Base-by-base conservation (phyloP, 768 basidiomycete species). In the Suillus fuscotomentosus region DNA sequence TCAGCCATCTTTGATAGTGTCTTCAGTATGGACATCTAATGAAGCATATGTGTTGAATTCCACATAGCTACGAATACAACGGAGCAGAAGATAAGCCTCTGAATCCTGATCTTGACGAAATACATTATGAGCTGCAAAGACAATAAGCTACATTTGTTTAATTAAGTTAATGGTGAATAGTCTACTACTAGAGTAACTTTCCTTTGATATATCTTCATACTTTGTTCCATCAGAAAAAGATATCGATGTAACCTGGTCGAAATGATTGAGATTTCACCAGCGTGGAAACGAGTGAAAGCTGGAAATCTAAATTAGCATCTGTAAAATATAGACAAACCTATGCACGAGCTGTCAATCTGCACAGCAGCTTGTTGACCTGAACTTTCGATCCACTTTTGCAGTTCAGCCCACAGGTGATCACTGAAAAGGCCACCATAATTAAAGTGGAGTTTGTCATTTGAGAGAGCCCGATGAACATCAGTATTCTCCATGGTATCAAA, bases 391-490 rank as follows among this genome's bases (percentile, higher is more conserved):
- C 67, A 47, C 4, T 31, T 24, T 56, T 73, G 69, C 15, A 80
- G 27, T 45, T 72, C 63, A 0, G 9, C 38, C 61, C 71, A 72
- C 14, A 80, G 61, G 63, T 80, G 80, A 42, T 77, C 66, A 10
- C 72, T 66, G n/a, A 70, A 76, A 6, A 78, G 60, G 1, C 81
- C 81, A 42, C 63, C 65, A 53, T 73, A 48, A 60, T 79, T 71
- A 31, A 70, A 68, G 69, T 83, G 82, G 17, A 82, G 74, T 5
- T 72, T 69, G 67, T 83, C 80, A 61, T 72, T 79, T 8, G 76
- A 76, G 1, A 1, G 24, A 39, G 77, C 74, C 9, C 43, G 36
- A 63, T 77, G 65, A 17, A 76, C 73, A 67, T 82, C 78, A 7
- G 75, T 77, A 60, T 74, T 59, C 34, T 56, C 61, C 11, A 82